Conservation (phyloP, 805 yeast species). For the Tetrapisispora iriomotensis region DNA sequence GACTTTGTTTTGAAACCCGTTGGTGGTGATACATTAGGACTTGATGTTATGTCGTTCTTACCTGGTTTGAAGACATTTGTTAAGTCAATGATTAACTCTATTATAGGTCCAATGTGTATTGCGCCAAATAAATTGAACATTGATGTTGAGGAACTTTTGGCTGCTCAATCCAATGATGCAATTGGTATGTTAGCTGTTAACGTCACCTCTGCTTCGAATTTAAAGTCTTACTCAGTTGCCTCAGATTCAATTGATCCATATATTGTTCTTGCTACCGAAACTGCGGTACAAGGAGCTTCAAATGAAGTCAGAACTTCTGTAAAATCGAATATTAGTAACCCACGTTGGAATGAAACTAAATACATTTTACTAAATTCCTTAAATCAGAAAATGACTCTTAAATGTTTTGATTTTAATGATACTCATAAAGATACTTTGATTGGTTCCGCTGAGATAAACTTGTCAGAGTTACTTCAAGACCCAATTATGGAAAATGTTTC, state of each 20-base stretch:
- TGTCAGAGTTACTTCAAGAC: conserved; percentile 51
- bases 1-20: conserved; percentile 77
- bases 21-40: conserved; percentile 81
- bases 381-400: conserved; percentile 47
- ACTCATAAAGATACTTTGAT: conserved; percentile 45
- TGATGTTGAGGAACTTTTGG: conserved; percentile 63
- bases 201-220: conserved; percentile 41
- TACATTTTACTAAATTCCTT: conserved; percentile 47
- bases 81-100: conserved; percentile 57
- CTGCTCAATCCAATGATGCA: conserved; percentile 54
- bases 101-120: conserved; percentile 65
- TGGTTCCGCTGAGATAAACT: conserved; percentile 44
- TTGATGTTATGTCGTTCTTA: conserved; percentile 73
- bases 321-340: conserved; percentile 46
- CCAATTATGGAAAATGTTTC: conserved; percentile 21
- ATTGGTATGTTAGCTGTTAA: conserved; percentile 61
- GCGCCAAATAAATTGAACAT: conserved; percentile 75
- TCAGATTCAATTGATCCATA: conserved; percentile 50
- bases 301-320: conserved; percentile 40
- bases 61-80: conserved; percentile 74
- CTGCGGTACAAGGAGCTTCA: conserved; percentile 36
- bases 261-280: conserved; percentile 37
- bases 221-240: conserved; percentile 33
- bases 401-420: conserved; percentile 46
- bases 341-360: conserved; percentile 59